These are phyloP conservation scores for Lactarius akahatsu DNA, from an alignment of 768 basidiomycete genomes.

Conservation along the genomic window DNA sequence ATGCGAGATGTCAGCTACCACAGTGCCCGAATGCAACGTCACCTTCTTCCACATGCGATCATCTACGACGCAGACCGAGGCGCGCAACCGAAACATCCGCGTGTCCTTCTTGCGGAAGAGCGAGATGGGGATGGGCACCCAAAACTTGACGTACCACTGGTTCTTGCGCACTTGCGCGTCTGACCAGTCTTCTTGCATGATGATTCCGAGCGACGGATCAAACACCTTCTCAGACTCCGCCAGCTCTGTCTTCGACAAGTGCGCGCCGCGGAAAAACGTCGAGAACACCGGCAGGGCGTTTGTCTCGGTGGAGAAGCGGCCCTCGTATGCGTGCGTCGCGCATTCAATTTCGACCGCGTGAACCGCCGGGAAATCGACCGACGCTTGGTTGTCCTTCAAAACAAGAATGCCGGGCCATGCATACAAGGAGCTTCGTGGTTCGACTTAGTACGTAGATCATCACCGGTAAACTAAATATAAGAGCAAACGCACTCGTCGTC, in stretches of 20 bases:
- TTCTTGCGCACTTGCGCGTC: constrained; percentile 19
- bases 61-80: constrained; percentile 22
- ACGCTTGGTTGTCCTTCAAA: constrained; percentile 23
- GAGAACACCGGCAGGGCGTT: constrained; percentile 27
- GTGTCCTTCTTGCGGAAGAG: constrained; percentile 29
- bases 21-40: constrained; percentile 22
- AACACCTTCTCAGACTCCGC: constrained; percentile 1
- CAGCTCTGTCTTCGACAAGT: constrained; percentile 9
- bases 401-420: constrained; percentile 28
- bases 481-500: constrained; percentile 25
- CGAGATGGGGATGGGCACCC: constrained; percentile 29
- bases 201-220: constrained; percentile 22
- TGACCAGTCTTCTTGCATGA: constrained; percentile 28
- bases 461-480: neutral
- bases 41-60: constrained; percentile 28
- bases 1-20: constrained; percentile 29
- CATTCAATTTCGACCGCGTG: constrained; percentile 23
- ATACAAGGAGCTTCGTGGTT: constrained; percentile 13
- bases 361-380: constrained; percentile 14
- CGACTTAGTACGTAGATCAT: neutral
- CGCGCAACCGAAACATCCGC: constrained; percentile 28
- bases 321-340: constrained; percentile 28
- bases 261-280: constrained; percentile 13
- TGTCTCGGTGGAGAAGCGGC: constrained; percentile 28
- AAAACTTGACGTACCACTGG: constrained; percentile 30